Base-by-base conservation (phyloP, 768 basidiomycete species). In the Phylloporus sp. region DNA sequence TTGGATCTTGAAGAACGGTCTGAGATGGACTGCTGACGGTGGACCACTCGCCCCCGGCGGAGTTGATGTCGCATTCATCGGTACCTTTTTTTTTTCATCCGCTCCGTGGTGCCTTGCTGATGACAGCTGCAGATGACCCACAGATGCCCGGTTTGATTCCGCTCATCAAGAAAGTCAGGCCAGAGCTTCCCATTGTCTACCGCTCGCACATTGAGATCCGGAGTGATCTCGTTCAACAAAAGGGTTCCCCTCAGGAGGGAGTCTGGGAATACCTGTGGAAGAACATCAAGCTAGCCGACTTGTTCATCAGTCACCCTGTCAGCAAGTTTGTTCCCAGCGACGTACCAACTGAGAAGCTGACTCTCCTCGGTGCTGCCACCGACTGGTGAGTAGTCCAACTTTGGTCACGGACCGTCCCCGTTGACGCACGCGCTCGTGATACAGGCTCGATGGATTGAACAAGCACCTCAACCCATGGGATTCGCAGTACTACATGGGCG, bases 181-280 rank as follows among this genome's bases (percentile, higher is more conserved):
- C 92, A 3, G 82, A 86, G 21, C 71, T 93, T 38, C 92, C 92
- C 43, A 90, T 96, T 61, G 73, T 94, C 54, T 97, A 94, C 66
- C 84, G 93, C 36, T 95, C 91, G 42, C 93, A 96, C 72, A 96
- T 96, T 51, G 92, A 97, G 71, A 92, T 87, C 55, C 84, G 86
- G 38, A 86, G 86, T 55, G 88, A 93, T 63, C 82, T 96, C 33
- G 82, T 90, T 20, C 87, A 92, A 64, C 74, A 81, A 21, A 70
- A 80, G 20, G 85, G 83, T 24, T 91, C 90, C 11, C 87, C 90
- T 18, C 91, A 94, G 61, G 82, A 86, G 61, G 85, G 88, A 56
- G 91, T 94, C 15, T 97, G 93, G 92, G 79, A 93, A 58, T 97
- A 92, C 68, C 78, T 97, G 13, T 96, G 87, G 86, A 84, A 90